A percentile compares a stretch with the other conserved stretches of the same genome.
phyloP scores from a whole-genome alignment of 129 eudicot species.

The Tanacetum coccineum region DNA sequence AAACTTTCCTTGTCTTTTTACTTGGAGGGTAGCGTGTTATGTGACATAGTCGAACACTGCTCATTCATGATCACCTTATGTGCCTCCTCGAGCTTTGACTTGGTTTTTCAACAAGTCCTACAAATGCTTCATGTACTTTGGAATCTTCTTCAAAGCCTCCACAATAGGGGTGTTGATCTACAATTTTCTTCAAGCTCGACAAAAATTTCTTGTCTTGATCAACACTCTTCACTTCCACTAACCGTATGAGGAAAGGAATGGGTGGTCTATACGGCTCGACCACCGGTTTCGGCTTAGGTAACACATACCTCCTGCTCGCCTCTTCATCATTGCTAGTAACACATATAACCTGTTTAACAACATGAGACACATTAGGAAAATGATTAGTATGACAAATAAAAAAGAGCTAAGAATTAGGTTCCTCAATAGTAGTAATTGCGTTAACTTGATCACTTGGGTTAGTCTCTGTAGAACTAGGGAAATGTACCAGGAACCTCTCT shows the following conservation, averaged over 20 bases:
- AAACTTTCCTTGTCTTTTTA: too few species aligned
- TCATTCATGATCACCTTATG: background rate
- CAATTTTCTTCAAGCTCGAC: too few species aligned
- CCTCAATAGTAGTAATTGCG: background rate
- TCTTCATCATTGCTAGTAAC: background rate
- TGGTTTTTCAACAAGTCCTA: background rate
- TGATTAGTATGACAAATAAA: background rate
- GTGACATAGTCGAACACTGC: too few species aligned
- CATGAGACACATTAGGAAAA: too few species aligned
- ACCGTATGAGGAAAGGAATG: background rate
- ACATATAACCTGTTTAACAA: background rate
- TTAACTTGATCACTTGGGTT: background rate
- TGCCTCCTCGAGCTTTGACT: background rate
- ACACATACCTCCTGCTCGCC: background rate
- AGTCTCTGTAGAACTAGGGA: background rate
- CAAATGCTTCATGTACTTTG: background rate
- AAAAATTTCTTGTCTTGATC: background rate
- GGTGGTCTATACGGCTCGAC: background rate
- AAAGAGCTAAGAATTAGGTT: too few species aligned
- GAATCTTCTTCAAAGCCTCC: background rate
- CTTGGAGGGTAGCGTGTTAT: too few species aligned
- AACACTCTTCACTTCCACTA: background rate
- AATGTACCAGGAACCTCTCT: background rate
- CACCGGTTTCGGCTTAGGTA: background rate
- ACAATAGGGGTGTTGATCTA: background rate